Percentiles rank a stretch among this genome's conserved stretches.
phyloP scores from a whole-genome alignment of 768 basidiomycete species.

The Termitomyces sp. region DNA sequence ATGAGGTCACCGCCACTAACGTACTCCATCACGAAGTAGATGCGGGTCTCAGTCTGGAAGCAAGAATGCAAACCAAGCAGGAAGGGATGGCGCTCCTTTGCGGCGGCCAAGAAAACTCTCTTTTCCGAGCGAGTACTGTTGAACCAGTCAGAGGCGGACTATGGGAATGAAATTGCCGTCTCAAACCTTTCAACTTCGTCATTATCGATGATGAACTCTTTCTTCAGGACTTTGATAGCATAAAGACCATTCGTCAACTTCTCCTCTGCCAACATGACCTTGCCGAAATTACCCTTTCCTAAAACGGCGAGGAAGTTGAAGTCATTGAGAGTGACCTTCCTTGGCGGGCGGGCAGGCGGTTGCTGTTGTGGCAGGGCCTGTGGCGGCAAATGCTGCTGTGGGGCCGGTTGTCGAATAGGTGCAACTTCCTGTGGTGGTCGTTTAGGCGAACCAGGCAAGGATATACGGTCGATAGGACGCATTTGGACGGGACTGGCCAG shows the following conservation, averaged over 20 bases:
- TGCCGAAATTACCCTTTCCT: slow-evolving; percentile 99
- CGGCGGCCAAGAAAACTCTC: slow-evolving; percentile 96
- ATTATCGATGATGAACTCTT: slow-evolving; percentile 99
- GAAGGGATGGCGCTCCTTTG: slow-evolving; percentile 95
- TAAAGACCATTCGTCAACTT: slow-evolving; percentile 85
- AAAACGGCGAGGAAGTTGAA: slow-evolving; percentile 99
- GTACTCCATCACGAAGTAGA: slow-evolving; percentile 99
- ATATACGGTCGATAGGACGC: slow-evolving; percentile 24
- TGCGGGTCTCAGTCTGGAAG: slow-evolving; percentile 98
- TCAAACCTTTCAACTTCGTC: slow-evolving; percentile 96
- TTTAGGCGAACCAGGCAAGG: slow-evolving; percentile 20
- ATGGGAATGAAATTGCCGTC: neutral
- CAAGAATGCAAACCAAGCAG: slow-evolving; percentile 94
- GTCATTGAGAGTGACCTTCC: slow-evolving; percentile 94
- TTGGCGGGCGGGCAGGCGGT: slow-evolving; percentile 36
- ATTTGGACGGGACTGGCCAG: slow-evolving; percentile 22
- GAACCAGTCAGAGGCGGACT: slow-evolving; percentile 9
- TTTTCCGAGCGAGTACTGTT: slow-evolving; percentile 96
- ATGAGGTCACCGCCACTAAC: slow-evolving; percentile 98
- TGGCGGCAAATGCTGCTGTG: slow-evolving; percentile 28
- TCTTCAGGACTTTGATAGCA: slow-evolving; percentile 99
- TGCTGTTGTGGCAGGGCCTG: slow-evolving; percentile 24
- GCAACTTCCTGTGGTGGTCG: slow-evolving; percentile 25
- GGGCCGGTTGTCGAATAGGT: slow-evolving; percentile 26
- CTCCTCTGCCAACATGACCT: slow-evolving; percentile 99